Conservation (phyloP, 805 yeast genomes). For the Candida arabinofermentans region DNA sequence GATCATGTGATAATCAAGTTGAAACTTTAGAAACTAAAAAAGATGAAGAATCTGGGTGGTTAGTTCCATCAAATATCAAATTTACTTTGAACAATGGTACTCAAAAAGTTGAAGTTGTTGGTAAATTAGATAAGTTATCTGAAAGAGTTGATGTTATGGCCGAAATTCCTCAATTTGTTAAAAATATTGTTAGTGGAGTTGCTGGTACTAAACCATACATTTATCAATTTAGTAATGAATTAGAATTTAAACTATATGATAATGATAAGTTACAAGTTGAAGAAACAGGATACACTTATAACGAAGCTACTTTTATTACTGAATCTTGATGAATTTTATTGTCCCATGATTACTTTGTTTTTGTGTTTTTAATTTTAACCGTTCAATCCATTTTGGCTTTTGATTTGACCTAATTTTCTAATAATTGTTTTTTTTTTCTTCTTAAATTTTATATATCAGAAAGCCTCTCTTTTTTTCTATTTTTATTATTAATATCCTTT, state of each 20-base stretch:
- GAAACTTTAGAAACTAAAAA: constrained; percentile 50
- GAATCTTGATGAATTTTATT: constrained; percentile 18
- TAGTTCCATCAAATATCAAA: constrained; percentile 66
- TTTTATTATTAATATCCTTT: too few relatives aligned
- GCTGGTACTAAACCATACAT: constrained; percentile 97
- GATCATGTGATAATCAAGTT: constrained; percentile 63
- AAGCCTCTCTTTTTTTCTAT: too few relatives aligned
- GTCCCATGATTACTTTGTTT: neutral
- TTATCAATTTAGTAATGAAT: constrained; percentile 78
- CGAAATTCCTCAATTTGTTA: constrained; percentile 91
- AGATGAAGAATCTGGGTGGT: constrained; percentile 91
- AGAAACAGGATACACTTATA: constrained; percentile 66
- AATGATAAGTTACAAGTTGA: constrained; percentile 36
- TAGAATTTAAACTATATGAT: constrained; percentile 35
- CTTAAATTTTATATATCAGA: too few relatives aligned
- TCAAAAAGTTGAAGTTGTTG: constrained; percentile 48
- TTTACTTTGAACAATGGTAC: constrained; percentile 47
- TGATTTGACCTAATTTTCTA: neutral
- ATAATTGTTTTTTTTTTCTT: too few relatives aligned
- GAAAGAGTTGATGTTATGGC: constrained; percentile 98
- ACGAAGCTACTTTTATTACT: constrained; percentile 77
- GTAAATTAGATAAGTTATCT: constrained; percentile 57
- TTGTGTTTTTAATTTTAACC: neutral
- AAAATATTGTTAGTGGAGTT: constrained; percentile 87
- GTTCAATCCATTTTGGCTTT: neutral